Conservation (phyloP, 495 filamentous ascomycete species). For the Pyrenopolyporus hunteri region DNA sequence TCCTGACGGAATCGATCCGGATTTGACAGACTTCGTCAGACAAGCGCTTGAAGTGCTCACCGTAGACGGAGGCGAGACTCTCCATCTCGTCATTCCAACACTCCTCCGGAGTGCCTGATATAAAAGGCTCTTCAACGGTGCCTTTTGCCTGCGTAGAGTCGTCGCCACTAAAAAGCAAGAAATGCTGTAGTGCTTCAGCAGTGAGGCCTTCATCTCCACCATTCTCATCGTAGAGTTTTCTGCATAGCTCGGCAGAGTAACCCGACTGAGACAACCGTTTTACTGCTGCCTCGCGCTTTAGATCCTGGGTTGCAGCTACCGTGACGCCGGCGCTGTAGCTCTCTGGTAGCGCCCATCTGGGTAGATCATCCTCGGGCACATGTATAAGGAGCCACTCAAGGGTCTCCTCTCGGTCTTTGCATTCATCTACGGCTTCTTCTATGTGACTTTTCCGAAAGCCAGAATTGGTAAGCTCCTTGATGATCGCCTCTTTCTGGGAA, state of each 20-base stretch:
- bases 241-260: constrained; percentile 83
- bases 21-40: constrained; percentile 70
- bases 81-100: constrained; percentile 86
- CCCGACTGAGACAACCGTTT: constrained; percentile 82
- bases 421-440: constrained; percentile 84
- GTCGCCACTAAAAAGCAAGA: constrained; percentile 60
- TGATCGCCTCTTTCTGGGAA: constrained; percentile 61
- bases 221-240: constrained; percentile 69
- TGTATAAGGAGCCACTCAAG: constrained; percentile 93
- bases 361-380: constrained; percentile 94
- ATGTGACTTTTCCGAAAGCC: constrained; percentile 88
- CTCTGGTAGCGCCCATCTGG: constrained; percentile 87
- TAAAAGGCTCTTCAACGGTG: constrained; percentile 42
- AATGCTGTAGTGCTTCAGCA: constrained; percentile 76
- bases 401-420: constrained; percentile 91
- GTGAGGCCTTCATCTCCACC: constrained; percentile 76
- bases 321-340: constrained; percentile 86
- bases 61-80: constrained; percentile 81
- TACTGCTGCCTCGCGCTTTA: constrained; percentile 77
- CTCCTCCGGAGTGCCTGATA: constrained; percentile 55
- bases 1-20: constrained; percentile 52
- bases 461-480: constrained; percentile 74
- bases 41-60: constrained; percentile 62
- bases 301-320: constrained; percentile 72
- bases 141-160: constrained; percentile 17